A percentile compares a stretch with the other conserved stretches of the same genome.
phyloP scores from a whole-genome alignment of 345 rosid genomes.

The Passiflora organensis region DNA sequence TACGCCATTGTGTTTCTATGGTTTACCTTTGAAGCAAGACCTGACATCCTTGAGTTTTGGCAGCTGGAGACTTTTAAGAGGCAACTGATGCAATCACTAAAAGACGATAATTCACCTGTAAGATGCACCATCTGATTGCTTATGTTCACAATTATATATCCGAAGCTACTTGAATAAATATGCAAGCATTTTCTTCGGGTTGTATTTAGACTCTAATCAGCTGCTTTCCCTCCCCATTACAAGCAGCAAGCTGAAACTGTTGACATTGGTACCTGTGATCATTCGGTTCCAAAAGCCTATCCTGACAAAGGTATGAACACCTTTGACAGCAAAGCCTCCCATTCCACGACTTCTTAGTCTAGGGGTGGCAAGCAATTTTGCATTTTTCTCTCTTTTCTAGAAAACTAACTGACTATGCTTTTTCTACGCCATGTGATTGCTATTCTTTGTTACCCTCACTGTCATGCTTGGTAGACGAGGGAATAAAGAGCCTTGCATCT shows the following conservation, averaged over 20 bases:
- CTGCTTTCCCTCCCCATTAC: neutral
- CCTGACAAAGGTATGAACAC: constrained; percentile 52
- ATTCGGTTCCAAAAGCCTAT: constrained; percentile 51
- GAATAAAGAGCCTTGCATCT: constrained; percentile 36
- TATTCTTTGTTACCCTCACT: constrained; percentile 5
- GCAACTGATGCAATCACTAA: constrained; percentile 85
- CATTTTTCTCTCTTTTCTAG: no score
- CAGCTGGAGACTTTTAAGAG: constrained; percentile 91
- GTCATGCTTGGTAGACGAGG: constrained; percentile 37
- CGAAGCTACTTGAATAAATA: no score
- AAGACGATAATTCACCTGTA: constrained; percentile 68
- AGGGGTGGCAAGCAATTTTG: no score
- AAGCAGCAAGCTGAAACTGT: constrained; percentile 52
- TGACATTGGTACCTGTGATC: constrained; percentile 64
- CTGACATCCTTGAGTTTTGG: constrained; percentile 6
- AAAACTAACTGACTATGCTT: no score
- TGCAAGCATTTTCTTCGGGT: no score
- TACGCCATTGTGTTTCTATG: neutral
- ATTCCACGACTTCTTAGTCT: no score
- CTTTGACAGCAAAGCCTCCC: no score
- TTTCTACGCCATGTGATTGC: neutral
- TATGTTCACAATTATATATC: no score
- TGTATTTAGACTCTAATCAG: neutral
- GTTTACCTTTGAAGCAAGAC: neutral
- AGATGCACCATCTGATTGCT: constrained; percentile 32